These are phyloP conservation scores for Acacia pycnantha DNA, from an alignment of 331 rosid species.

Conservation along the genomic window DNA sequence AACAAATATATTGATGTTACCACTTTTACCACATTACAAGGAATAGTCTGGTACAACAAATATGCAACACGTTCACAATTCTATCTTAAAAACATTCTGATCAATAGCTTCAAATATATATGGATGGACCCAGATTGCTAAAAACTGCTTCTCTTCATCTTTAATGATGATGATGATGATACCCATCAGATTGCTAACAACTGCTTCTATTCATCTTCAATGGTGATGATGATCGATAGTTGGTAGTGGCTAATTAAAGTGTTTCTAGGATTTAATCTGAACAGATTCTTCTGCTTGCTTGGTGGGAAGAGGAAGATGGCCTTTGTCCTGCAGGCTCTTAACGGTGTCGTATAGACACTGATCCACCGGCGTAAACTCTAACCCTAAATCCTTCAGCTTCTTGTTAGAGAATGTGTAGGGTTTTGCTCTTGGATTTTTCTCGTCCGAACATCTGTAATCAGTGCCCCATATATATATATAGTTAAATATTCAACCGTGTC, in stretches of 20 bases:
- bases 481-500: not conserved
- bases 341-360: conserved; percentile 82
- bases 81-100: not conserved
- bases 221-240: not conserved
- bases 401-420: conserved; percentile 76
- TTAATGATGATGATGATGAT: not conserved
- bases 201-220: not conserved
- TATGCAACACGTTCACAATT: not conserved
- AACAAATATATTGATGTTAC: not conserved
- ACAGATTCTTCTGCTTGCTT: conserved; percentile 50
- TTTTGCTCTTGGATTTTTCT: conserved; percentile 67
- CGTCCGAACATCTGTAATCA: conserved; percentile 70
- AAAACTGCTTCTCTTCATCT: not conserved
- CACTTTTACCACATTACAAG: conserved; percentile 6
- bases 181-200: conserved; percentile 6
- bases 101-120: not conserved
- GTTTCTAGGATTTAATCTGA: not conserved
- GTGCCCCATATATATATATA: not conserved
- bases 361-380: conserved; percentile 71
- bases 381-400: conserved; percentile 72
- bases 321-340: conserved; percentile 78
- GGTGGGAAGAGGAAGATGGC: conserved; percentile 57
- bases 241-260: not conserved
- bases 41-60: not conserved
- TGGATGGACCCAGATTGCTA: conserved; percentile 13